Evolutionary conservation across 768 basidiomycete species (phyloP), one percentile per base, ranked within the genome.

Genomic region (Suillus ampliporus): DNA sequence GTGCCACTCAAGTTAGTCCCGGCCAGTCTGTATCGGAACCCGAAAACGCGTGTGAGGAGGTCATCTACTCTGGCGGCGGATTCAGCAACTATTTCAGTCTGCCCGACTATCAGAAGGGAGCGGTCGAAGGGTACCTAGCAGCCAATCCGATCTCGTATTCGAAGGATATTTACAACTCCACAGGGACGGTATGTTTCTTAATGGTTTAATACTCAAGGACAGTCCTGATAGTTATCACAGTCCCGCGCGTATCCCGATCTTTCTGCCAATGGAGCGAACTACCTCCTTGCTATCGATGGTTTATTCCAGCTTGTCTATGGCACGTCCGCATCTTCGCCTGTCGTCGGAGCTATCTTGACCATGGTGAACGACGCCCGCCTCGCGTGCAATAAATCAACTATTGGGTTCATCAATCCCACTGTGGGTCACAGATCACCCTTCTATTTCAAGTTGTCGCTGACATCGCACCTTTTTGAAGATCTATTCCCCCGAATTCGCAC

Each of bases 351-450:
- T 21, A 77, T 90, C 23, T 78, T 90, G 61, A 67, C 89, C 10
- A 79, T 89, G 63, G 72, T 89, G 44, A 89, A 89, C 60, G 88
- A 90, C 69, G 83, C 80, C 48, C 85, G 84, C 26, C 72, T 90
- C 28, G 75, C 82, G 0, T 52, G 64, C 13, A 78, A 79, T 41
- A 81, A 84, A 67, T 52, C 76, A 2, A 69, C 86, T 1, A 75
- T 90, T 23, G 89, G 87, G 3, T 89, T 88, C 74, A 71, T 88
- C 61, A 89, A 88, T 66, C 86, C 82, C 43, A 61, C 70, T n/a
- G 81, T 83, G 56, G 2, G 78, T 62, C 23, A 28, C 23, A 3
- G 34, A 44, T 14, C 13, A 34, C 28, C 4, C 1, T 13, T 40
- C 35, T 59, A 40, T 31, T 50, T 63, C 50, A 57, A 40, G 13